These are phyloP conservation scores for Trichocladium uniseriatum DNA, from an alignment of 495 filamentous ascomycete species.

Conservation along the genomic window DNA sequence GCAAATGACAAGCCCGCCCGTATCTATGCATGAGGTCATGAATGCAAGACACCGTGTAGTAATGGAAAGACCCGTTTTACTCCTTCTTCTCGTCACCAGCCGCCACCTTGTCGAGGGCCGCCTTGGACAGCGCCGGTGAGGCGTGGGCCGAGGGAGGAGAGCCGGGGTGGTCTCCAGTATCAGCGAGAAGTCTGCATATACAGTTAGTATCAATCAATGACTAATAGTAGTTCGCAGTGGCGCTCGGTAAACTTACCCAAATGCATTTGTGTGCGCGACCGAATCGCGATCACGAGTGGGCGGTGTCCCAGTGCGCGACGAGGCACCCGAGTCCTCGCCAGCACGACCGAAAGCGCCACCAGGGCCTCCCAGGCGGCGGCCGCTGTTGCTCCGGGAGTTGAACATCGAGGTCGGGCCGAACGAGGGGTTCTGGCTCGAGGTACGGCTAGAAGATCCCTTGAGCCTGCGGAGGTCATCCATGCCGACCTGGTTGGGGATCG, in stretches of 20 bases:
- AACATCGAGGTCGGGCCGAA: constrained; percentile 78
- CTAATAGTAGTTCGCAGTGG: constrained; percentile 18
- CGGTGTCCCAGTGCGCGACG: constrained; percentile 82
- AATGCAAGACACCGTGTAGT: constrained; percentile 25
- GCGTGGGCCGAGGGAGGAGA: constrained; percentile 57
- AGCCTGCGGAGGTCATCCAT: constrained; percentile 84
- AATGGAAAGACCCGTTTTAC: constrained; percentile 25
- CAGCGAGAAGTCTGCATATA: constrained; percentile 36
- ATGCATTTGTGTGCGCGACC: constrained; percentile 72
- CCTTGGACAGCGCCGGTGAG: constrained; percentile 53
- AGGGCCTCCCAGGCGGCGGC: constrained; percentile 61
- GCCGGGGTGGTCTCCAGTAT: constrained; percentile 44
- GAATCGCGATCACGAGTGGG: too few relatives aligned
- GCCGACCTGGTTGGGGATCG: constrained; percentile 64
- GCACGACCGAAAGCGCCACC: constrained; percentile 58
- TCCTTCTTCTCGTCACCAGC: constrained; percentile 38
- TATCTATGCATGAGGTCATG: constrained; percentile 32
- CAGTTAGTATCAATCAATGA: constrained; percentile 16
- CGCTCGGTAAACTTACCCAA: constrained; percentile 56
- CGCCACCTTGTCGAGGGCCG: constrained; percentile 48
- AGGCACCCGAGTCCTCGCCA: constrained; percentile 62
- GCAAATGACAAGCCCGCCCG: constrained; percentile 32
- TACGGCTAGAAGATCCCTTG: constrained; percentile 45
- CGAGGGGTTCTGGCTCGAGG: constrained; percentile 52
- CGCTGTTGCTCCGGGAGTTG: constrained; percentile 68